Conservation (phyloP, 495 filamentous ascomycete species). For the Schizothecium vesticola region DNA sequence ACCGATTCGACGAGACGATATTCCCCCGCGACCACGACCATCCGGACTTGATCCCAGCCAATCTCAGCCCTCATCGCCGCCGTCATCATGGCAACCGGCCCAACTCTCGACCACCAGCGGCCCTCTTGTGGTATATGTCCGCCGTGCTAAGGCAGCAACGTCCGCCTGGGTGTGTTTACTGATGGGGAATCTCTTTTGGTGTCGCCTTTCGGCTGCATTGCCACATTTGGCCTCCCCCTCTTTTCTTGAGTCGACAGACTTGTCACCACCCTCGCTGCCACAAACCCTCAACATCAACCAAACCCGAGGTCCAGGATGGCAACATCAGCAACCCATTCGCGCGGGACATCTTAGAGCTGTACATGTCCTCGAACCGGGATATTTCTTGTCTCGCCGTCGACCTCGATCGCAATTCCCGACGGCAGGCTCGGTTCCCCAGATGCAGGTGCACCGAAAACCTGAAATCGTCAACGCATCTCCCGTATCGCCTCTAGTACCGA, state of each 20-base stretch:
- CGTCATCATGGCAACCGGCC: not conserved
- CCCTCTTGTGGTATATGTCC: not conserved
- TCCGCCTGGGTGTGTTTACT: not conserved
- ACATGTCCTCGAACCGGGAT: not conserved
- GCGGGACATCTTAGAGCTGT: not conserved
- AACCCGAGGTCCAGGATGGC: not conserved
- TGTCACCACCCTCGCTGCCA: not conserved
- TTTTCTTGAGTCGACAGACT: not conserved
- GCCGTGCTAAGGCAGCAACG: not conserved
- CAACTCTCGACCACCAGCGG: not conserved
- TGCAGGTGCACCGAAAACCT: not conserved
- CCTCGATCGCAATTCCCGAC: not conserved
- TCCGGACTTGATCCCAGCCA: not conserved
- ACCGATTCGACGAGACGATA: not conserved
- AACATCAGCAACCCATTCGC: not conserved
- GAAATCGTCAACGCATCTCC: not conserved
- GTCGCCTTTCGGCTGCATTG: not conserved
- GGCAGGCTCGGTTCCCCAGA: not conserved
- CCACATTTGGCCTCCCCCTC: not conserved
- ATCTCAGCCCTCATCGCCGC: not conserved
- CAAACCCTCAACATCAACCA: not conserved
- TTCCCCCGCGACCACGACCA: not conserved
- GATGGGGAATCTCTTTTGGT: not conserved
- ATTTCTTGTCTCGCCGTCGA: not conserved
- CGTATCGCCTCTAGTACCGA: not conserved